Percentiles rank a stretch among this genome's conserved stretches.
Evolutionary conservation across 495 filamentous ascomycete genomes (phyloP).

Genomic region (Penicillium alfredii): DNA sequence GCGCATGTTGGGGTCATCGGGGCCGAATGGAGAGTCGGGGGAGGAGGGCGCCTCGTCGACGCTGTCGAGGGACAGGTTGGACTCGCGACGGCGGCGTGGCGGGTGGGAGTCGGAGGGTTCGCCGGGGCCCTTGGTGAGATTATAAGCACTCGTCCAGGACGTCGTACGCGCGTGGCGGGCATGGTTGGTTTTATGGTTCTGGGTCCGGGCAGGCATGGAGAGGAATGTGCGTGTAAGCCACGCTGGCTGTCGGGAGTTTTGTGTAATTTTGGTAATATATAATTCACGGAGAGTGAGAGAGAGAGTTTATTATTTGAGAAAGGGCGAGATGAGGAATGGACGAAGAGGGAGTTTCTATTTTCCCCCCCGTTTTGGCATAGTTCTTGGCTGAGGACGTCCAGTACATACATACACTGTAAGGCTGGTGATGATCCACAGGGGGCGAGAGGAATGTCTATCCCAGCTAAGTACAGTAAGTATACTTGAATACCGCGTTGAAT

Average conservation of each 20-base stretch:
- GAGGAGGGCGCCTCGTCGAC: slow-evolving; percentile 33
- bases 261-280: slow-evolving; percentile 8
- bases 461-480: too few relatives aligned
- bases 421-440: too few relatives aligned
- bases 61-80: slow-evolving; percentile 32
- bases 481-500: too few relatives aligned
- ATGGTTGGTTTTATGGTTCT: slow-evolving; percentile 27
- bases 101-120: slow-evolving; percentile 26
- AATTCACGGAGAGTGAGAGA: slow-evolving; percentile 4
- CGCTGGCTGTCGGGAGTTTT: slow-evolving; percentile 5
- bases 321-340: too few relatives aligned
- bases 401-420: too few relatives aligned
- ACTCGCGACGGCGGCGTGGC: slow-evolving; percentile 35
- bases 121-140: slow-evolving; percentile 20
- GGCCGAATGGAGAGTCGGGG: slow-evolving; percentile 21
- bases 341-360: too few relatives aligned
- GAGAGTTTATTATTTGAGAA: too few relatives aligned
- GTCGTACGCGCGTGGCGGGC: slow-evolving; percentile 38
- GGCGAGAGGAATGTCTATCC: too few relatives aligned
- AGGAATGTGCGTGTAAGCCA: slow-evolving; percentile 16
- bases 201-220: slow-evolving; percentile 24
- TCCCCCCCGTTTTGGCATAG: too few relatives aligned
- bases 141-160: slow-evolving; percentile 38
- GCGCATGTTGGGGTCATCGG: slow-evolving; percentile 22
- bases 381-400: too few relatives aligned